Conservation (phyloP, 768 basidiomycete species). For the Rickenella mellea region DNA sequence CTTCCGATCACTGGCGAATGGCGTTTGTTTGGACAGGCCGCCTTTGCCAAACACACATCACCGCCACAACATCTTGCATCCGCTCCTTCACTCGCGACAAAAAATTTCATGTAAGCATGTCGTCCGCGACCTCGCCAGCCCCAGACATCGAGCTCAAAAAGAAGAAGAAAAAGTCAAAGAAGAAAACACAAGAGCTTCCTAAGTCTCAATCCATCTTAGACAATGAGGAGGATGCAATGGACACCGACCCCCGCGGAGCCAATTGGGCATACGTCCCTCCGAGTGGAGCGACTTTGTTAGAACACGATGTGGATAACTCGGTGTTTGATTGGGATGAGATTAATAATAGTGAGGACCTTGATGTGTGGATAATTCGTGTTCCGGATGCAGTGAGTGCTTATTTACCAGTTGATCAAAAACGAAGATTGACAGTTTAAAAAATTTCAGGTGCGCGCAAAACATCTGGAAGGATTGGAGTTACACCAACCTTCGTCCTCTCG, state of each 20-base stretch:
- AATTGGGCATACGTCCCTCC: constrained; percentile 58
- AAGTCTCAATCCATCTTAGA: constrained; percentile 11
- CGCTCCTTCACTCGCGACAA: too few relatives aligned
- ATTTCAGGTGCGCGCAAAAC: constrained; percentile 53
- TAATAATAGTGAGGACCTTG: constrained; percentile 42
- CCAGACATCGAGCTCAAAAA: constrained; percentile 3
- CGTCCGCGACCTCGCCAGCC: too few relatives aligned
- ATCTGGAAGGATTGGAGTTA: constrained; percentile 44
- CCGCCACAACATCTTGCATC: too few relatives aligned
- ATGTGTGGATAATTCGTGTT: constrained; percentile 63
- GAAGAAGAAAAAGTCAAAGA: constrained; percentile 10
- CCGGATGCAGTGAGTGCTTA: constrained; percentile 51
- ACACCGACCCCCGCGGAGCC: constrained; percentile 36
- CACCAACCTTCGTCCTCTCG: constrained; percentile 30
- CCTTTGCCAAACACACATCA: too few relatives aligned
- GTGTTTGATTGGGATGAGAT: constrained; percentile 65
- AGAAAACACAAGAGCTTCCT: constrained; percentile 7
- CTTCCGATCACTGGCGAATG: too few relatives aligned
- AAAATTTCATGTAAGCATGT: too few relatives aligned
- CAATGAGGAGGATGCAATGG: constrained; percentile 42
- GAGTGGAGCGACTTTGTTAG: constrained; percentile 35
- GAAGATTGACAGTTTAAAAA: neutral
- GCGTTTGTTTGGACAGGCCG: too few relatives aligned
- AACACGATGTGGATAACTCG: constrained; percentile 31
- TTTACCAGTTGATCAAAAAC: neutral